Percentiles rank a stretch among this genome's conserved stretches.
Evolutionary conservation across 352 stramenopile species (phyloP).

Genomic region (Pythium apleroticum): DNA sequence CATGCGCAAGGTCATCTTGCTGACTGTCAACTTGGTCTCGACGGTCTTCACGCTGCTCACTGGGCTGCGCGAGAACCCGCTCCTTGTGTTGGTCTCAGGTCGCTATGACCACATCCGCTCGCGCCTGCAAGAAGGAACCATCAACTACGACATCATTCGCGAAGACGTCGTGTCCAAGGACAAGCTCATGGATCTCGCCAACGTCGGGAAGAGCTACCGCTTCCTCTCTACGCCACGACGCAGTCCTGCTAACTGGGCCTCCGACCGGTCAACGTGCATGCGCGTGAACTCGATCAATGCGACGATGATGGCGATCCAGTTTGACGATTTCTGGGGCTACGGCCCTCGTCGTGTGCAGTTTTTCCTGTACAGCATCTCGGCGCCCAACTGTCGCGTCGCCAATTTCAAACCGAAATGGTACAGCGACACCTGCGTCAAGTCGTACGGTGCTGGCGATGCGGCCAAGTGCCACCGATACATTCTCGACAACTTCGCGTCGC

Average conservation of each 20-base stretch:
- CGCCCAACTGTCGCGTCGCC: conserved; percentile 32
- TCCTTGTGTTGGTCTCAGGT: conserved; percentile 43
- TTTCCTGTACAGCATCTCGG: conserved; percentile 39
- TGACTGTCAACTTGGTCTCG: conserved; percentile 37
- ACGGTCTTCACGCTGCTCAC: conserved; percentile 49
- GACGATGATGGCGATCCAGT: conserved; percentile 26
- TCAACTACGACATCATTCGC: conserved; percentile 46
- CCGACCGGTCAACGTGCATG: conserved; percentile 23
- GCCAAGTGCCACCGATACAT: conserved; percentile 34
- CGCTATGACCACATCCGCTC: conserved; percentile 46
- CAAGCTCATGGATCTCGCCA: conserved; percentile 30
- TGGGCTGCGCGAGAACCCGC: conserved; percentile 54
- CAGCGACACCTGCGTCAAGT: conserved; percentile 9
- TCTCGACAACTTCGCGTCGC: conserved; percentile 30
- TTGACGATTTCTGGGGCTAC: conserved; percentile 33
- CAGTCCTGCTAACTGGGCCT: conserved; percentile 14
- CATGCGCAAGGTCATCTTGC: background rate
- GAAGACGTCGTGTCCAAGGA: conserved; percentile 32
- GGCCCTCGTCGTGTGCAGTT: conserved; percentile 26
- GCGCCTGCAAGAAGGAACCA: conserved; percentile 30
- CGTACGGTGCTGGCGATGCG: conserved; percentile 13
- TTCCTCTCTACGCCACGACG: conserved; percentile 29
- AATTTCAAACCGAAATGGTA: conserved; percentile 33
- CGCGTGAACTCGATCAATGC: conserved; percentile 25
- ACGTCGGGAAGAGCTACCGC: conserved; percentile 27